Conservation (phyloP, 768 basidiomycete species). For the Termitomyces sp. region DNA sequence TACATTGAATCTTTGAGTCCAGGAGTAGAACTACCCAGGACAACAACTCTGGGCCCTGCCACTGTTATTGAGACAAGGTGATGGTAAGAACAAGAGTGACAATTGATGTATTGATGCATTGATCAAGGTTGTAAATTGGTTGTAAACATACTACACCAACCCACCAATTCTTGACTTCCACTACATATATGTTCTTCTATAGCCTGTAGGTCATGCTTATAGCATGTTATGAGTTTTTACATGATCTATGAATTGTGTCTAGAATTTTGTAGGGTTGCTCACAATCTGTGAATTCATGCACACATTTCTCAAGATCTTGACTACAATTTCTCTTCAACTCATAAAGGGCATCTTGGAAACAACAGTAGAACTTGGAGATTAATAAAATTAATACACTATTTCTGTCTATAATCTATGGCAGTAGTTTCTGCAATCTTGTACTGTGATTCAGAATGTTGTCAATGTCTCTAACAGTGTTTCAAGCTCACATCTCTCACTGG, state of each 20-base stretch:
- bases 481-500: no score
- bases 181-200: no score
- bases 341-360: no score
- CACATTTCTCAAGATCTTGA: no score
- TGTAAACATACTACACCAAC: background rate
- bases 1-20: background rate
- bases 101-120: background rate
- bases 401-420: background rate
- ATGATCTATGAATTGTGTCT: no score
- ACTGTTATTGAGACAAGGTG: background rate
- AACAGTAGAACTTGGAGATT: background rate
- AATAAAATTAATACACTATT: background rate
- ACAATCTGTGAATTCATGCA: no score
- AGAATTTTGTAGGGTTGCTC: no score
- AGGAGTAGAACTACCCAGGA: background rate
- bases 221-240: no score
- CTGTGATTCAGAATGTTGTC: background rate
- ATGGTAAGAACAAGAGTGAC: background rate
- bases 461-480: no score
- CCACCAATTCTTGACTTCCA: background rate
- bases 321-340: no score
- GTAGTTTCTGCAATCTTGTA: background rate
- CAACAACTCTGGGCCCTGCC: background rate
- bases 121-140: no score
- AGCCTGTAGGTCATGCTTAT: no score